Base-by-base conservation (phyloP, 139 green algal genomes). In the Chlamydomonas applanata region DNA sequence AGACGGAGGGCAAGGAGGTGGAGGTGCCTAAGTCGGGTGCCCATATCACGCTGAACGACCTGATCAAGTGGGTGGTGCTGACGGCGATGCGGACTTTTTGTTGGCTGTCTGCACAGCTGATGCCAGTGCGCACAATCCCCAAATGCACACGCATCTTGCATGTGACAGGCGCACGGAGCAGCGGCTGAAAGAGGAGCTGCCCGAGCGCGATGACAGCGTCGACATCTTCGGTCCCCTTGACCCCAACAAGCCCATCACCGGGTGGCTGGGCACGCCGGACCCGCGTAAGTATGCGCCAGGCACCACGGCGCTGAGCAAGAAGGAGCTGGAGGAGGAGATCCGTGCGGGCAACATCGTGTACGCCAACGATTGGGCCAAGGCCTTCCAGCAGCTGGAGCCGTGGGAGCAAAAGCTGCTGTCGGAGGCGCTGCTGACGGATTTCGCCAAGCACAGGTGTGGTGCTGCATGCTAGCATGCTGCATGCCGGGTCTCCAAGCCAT, bases 201-300 rank as follows among this genome's bases (percentile, higher is more conserved):
- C 35, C 4, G 24, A 53, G 32, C 20, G 54, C 33, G 69, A 67
- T 33, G 19, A 25, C 16, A 30, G 56, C 32, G 40, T 49, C 30
- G 35, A 63, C 45, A 46, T 69, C 9, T 52, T 73, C 17, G 70
- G 69, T 1, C 61, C 73, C 14, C 61, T 9, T 14, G 35, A 19
- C 25, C 19, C 0, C 35, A 34, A 30, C 3, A 57, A 9, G 25
- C 56, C 56, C 19, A 61, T 80, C 40, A 4, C 35, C 25, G 80
- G 80, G 19, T 82, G 80, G 79, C 36, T 85, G 7, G 79, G 79
- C 30, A 81, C 57, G 4, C 79, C 79, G 4, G 79, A 85, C 71
- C 74, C 79, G 27, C 35, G 25, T 46, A 76, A 80, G 40, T 85
- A 69, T 29, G 65, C 65, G 0, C 45, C 75, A 0, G 71, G 71